phyloP scores from a whole-genome alignment of 1,284 basidiomycete genomes.

The Afroboletus lepidellus region DNA sequence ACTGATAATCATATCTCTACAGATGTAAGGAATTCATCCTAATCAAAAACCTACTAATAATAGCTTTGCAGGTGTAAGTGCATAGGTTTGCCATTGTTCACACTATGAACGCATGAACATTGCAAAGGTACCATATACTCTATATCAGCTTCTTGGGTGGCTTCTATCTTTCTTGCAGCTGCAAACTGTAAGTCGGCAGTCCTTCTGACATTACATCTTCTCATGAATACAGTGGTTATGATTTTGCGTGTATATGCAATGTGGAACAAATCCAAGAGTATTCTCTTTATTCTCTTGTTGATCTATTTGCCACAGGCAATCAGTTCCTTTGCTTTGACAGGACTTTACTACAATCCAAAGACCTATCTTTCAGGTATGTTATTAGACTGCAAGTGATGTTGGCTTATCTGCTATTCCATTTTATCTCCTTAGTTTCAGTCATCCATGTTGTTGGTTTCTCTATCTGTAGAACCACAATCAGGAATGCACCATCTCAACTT shows the following conservation, averaged over 20 bases:
- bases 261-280: conserved; percentile 14
- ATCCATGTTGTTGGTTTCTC: not conserved
- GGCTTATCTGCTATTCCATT: not conserved
- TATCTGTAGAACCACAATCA: not conserved
- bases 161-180: conserved; percentile 2
- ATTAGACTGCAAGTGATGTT: too few relatives aligned
- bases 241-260: conserved; percentile 16
- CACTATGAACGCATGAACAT: not conserved
- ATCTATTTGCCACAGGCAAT: not conserved
- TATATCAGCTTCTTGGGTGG: not conserved
- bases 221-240: conserved; percentile 13
- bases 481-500: not conserved
- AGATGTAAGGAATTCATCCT: conserved; percentile 4
- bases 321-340: not conserved
- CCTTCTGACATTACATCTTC: too few relatives aligned
- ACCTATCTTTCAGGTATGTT: not conserved
- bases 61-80: conserved; percentile 3
- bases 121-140: not conserved
- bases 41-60: not conserved
- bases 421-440: not conserved
- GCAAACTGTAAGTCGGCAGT: conserved; percentile 7
- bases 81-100: not conserved
- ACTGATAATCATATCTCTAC: not conserved
- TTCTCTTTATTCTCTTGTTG: conserved; percentile 4
- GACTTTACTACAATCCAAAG: not conserved